phyloP scores from a whole-genome alignment of 1,284 basidiomycete genomes.

The Apiotrichum sp. region DNA sequence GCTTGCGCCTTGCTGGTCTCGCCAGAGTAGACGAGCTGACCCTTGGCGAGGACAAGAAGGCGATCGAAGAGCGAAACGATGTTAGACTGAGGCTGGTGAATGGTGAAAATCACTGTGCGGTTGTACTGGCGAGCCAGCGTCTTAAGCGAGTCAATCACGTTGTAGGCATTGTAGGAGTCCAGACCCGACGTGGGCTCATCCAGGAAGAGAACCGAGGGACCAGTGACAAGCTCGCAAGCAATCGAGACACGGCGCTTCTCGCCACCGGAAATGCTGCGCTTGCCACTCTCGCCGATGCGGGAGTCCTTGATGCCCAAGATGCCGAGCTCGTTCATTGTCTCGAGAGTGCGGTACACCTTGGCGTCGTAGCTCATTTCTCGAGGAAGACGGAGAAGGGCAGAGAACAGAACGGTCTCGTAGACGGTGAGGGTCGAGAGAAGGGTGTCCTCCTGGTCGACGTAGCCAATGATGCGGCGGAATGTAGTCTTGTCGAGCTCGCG shows the following conservation, averaged over 20 bases:
- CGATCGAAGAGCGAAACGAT: constrained; percentile 95
- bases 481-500: constrained; percentile 65
- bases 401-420: constrained; percentile 93
- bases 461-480: constrained; percentile 74
- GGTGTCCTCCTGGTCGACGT: constrained; percentile 97
- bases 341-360: constrained; percentile 87
- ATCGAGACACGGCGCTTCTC: constrained; percentile 94
- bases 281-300: constrained; percentile 73
- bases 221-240: constrained; percentile 96
- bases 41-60: constrained; percentile 74
- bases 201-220: constrained; percentile 88
- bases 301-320: constrained; percentile 85
- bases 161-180: constrained; percentile 91
- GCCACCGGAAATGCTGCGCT: constrained; percentile 85
- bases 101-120: constrained; percentile 85
- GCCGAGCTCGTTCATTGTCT: constrained; percentile 93
- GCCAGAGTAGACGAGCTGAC: constrained; percentile 77
- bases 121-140: constrained; percentile 82
- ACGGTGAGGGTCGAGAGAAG: constrained; percentile 94
- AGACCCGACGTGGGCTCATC: constrained; percentile 95
- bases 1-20: constrained; percentile 65
- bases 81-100: constrained; percentile 97
- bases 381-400: constrained; percentile 80
- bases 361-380: constrained; percentile 90
- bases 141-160: constrained; percentile 83